A percentile compares a stretch with the other conserved stretches of the same genome.
Conservation (phyloP, 805 yeast species). For the Zygosaccharomyces lentus region DNA sequence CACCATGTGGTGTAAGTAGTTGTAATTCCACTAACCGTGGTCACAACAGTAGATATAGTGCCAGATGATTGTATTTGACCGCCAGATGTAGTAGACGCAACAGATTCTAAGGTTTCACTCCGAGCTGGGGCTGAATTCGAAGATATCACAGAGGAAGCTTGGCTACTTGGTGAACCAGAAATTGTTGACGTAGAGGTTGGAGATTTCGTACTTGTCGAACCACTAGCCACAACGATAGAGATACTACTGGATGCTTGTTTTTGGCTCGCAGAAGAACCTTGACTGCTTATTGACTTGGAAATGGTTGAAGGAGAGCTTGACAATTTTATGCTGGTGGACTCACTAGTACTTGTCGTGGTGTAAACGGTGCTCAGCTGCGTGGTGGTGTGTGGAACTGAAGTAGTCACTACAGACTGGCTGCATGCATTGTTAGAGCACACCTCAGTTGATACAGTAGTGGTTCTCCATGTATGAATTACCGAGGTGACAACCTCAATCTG, state of each 20-base stretch:
- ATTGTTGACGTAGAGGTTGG: not conserved
- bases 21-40: conserved; percentile 26
- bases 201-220: not conserved
- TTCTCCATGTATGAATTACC: not conserved
- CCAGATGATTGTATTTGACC: not conserved
- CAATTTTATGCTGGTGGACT: not conserved
- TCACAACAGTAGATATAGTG: conserved; percentile 30
- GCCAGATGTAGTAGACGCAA: not conserved
- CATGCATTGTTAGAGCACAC: conserved; percentile 15
- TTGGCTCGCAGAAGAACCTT: too few relatives aligned
- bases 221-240: conserved; percentile 7
- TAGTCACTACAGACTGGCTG: not conserved
- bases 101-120: not conserved
- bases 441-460: conserved; percentile 17
- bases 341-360: not conserved
- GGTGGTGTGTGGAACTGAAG: not conserved
- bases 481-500: not conserved
- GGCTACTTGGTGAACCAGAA: not conserved
- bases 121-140: not conserved
- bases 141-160: not conserved
- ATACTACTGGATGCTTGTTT: not conserved
- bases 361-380: not conserved
- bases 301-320: not conserved
- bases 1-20: conserved; percentile 38
- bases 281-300: too few relatives aligned